Percentiles rank a stretch among this genome's conserved stretches.
Evolutionary conservation across 225 moss, liverwort and hornwort genomes (phyloP).

Genomic region (Asterella californica): DNA sequence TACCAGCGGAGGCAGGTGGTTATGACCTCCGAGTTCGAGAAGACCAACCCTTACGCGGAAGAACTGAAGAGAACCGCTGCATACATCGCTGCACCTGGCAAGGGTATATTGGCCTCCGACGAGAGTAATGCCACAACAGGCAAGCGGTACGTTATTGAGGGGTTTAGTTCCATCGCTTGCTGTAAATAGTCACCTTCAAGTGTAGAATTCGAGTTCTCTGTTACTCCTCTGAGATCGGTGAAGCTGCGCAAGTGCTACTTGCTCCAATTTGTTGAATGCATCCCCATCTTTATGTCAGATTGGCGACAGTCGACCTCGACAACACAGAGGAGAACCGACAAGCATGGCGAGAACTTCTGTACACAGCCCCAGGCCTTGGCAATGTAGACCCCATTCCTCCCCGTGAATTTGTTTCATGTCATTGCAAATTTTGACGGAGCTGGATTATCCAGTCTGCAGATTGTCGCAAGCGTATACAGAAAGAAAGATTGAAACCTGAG

Average conservation of each 20-base stretch:
- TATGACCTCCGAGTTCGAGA: conserved; percentile 94
- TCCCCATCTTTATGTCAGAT: conserved; percentile 31
- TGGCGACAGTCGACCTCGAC: conserved; percentile 89
- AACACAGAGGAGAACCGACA: conserved; percentile 88
- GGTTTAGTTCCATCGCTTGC: neutral
- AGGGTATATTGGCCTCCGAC: conserved; percentile 93
- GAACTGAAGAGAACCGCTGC: conserved; percentile 85
- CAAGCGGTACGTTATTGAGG: conserved; percentile 54
- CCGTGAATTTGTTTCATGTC: neutral
- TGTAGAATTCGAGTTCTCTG: neutral
- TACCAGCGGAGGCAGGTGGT: conserved; percentile 39
- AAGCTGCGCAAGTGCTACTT: neutral
- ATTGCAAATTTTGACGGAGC: neutral
- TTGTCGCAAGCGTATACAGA: too few species aligned
- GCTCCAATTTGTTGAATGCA: neutral
- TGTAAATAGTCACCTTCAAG: too few species aligned
- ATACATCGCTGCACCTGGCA: conserved; percentile 79
- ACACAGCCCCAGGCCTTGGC: conserved; percentile 92
- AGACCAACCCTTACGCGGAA: conserved; percentile 71
- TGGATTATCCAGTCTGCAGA: neutral
- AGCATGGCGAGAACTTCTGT: conserved; percentile 98
- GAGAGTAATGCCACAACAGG: conserved; percentile 99
- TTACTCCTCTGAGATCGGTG: neutral
- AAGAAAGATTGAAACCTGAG: neutral
- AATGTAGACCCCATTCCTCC: conserved; percentile 40